Evolutionary conservation across 2,329 filamentous ascomycete species (phyloP), one percentile per base, ranked within the genome.

Genomic region (Xylariales sp.): DNA sequence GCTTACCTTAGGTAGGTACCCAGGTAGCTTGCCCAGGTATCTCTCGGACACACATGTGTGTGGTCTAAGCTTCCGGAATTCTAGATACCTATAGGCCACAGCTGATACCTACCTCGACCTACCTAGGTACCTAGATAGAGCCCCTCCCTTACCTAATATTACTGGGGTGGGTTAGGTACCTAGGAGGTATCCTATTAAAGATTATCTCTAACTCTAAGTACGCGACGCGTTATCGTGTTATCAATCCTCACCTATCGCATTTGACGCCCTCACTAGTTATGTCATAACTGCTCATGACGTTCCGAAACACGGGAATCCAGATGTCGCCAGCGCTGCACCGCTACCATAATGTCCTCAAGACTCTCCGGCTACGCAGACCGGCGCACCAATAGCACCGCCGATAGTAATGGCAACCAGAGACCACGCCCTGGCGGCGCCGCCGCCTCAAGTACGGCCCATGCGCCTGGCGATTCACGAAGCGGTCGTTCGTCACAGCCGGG

Each of bases 311-410:
- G 56, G 54, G 49, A 55, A 58, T 59, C 32, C 61, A 61, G 53
- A 77, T 77, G 76, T 75, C 39, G 61, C 54, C 68, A 71, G 71
- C 69, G 62, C 58, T 52, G 57, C 65, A 63, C 67, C 63, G 73
- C 62, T 62, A 61, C 60, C 64, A 78, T 55, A 57, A 78, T 79
- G 77, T 78, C 77, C 64, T 79, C 77, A n/a, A 75, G 75, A 64
- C 79, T 80, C 73, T 81, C 83, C 70, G 80, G 74, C 64, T 76
- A 78, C 71, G 65, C 75, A 71, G 79, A 80, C 67, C 75, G 81
- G 76, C 84, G 83, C 77, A 76, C 81, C 71, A 83, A 81, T 73
- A 80, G 78, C 74, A 77, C 76, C 75, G 78, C 65, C 68, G 75
- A 75, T 56, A 74, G 75, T 78, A 75, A 76, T 67, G 70, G 66